phyloP scores from a whole-genome alignment of 805 yeast species.

The Ogataea populi-albae region DNA sequence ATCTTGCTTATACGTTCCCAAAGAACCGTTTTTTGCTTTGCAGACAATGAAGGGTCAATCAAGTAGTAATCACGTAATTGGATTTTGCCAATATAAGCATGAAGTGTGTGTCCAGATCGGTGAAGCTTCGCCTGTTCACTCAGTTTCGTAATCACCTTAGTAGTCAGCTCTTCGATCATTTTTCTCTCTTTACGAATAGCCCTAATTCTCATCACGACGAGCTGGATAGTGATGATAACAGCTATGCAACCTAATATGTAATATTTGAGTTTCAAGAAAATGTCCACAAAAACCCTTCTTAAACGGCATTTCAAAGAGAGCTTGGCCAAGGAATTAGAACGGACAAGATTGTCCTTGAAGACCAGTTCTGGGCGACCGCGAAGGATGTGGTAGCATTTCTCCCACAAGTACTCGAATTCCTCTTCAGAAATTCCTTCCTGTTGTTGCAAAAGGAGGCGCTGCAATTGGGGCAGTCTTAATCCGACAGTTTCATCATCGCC shows the following conservation, averaged over 20 bases:
- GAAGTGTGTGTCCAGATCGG: slow-evolving; percentile 35
- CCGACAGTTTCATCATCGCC: slow-evolving; percentile 34
- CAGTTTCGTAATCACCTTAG: slow-evolving; percentile 49
- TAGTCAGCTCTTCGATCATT: slow-evolving; percentile 44
- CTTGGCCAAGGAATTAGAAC: slow-evolving; percentile 29
- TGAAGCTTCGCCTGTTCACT: slow-evolving; percentile 41
- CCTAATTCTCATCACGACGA: slow-evolving; percentile 5
- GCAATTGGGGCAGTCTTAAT: slow-evolving; percentile 62
- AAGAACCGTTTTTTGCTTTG: slow-evolving; percentile 41
- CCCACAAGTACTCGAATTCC: slow-evolving; percentile 28
- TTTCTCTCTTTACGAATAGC: slow-evolving; percentile 34
- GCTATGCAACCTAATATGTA: slow-evolving; percentile 17
- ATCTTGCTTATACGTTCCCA: slow-evolving; percentile 58
- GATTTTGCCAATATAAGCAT: slow-evolving; percentile 58
- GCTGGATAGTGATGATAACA: slow-evolving; percentile 4
- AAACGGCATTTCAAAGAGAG: slow-evolving; percentile 29
- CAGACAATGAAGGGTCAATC: slow-evolving; percentile 33
- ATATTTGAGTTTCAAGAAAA: slow-evolving; percentile 22
- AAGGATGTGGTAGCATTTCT: slow-evolving; percentile 19
- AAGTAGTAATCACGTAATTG: slow-evolving; percentile 69
- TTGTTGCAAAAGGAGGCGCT: slow-evolving; percentile 40
- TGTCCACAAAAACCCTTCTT: slow-evolving; percentile 21
- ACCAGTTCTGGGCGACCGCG: slow-evolving; percentile 19
- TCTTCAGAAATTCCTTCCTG: slow-evolving; percentile 8
- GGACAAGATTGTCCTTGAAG: slow-evolving; percentile 15